These are phyloP conservation scores for Collariella sp. DNA, from an alignment of 495 filamentous ascomycete genomes.

Conservation along the genomic window DNA sequence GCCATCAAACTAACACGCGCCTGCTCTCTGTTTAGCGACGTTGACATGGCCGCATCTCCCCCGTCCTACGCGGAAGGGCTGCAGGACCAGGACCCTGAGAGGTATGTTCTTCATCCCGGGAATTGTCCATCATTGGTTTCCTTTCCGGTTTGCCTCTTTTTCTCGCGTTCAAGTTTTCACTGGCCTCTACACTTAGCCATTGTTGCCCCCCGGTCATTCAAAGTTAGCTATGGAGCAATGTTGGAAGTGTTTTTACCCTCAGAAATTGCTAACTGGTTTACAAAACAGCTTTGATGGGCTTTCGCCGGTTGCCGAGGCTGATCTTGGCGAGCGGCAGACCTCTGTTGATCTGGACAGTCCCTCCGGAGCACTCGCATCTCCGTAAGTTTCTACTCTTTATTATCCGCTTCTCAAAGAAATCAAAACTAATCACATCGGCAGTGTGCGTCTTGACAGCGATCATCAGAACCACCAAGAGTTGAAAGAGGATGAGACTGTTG, in stretches of 20 bases:
- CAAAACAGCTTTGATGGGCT: background rate
- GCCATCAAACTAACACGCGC: too few species aligned
- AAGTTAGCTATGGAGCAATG: too few species aligned
- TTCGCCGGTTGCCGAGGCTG: background rate
- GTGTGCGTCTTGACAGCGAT: background rate
- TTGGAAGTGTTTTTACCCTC: too few species aligned
- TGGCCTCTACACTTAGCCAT: too few species aligned
- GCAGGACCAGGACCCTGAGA: background rate
- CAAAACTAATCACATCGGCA: background rate
- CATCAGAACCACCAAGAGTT: background rate
- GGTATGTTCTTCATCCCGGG: background rate
- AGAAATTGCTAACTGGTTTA: too few species aligned
- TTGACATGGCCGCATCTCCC: background rate
- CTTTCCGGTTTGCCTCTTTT: background rate
- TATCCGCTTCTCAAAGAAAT: background rate
- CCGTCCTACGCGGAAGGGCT: background rate
- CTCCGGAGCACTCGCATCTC: background rate
- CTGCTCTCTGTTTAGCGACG: background rate
- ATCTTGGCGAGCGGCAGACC: background rate
- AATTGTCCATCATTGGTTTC: background rate
- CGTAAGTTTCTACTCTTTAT: background rate
- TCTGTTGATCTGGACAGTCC: background rate
- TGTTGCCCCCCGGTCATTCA: too few species aligned
- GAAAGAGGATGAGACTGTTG: too few species aligned
- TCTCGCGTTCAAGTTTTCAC: too few species aligned